Percentiles rank a stretch among this genome's conserved stretches.
Evolutionary conservation across 495 filamentous ascomycete species (phyloP).

Genomic region (Ramalina peruviana): DNA sequence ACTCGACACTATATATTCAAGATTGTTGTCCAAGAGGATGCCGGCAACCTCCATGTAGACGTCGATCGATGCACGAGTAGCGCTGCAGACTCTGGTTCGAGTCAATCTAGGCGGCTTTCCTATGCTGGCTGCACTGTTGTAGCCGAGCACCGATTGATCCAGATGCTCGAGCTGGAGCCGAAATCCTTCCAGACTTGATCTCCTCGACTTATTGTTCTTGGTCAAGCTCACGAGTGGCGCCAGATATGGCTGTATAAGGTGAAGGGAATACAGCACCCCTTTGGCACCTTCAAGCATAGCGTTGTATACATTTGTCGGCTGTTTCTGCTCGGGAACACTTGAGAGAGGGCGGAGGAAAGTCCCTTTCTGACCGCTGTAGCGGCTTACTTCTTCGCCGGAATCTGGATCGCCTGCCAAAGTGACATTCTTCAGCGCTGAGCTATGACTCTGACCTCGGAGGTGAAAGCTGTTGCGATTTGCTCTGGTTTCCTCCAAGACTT

Average conservation of each 20-base stretch:
- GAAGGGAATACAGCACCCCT: conserved; percentile 75
- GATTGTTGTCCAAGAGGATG: conserved; percentile 55
- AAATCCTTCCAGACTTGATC: conserved; percentile 61
- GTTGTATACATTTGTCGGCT: conserved; percentile 42
- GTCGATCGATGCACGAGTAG: conserved; percentile 55
- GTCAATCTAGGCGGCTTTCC: conserved; percentile 19
- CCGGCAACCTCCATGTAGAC: conserved; percentile 64
- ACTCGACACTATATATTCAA: conserved; percentile 56
- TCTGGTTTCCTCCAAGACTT: conserved; percentile 59
- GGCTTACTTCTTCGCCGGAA: conserved; percentile 43
- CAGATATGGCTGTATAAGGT: conserved; percentile 65
- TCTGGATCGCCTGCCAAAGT: conserved; percentile 30
- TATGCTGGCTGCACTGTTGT: conserved; percentile 25
- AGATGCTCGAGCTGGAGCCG: conserved; percentile 62
- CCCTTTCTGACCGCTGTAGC: conserved; percentile 33
- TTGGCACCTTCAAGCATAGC: conserved; percentile 67
- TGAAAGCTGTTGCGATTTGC: conserved; percentile 59
- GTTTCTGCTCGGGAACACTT: conserved; percentile 69
- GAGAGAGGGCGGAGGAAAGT: conserved; percentile 63
- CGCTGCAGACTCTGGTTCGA: conserved; percentile 51
- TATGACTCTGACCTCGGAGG: conserved; percentile 67
- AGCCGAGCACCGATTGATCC: conserved; percentile 55
- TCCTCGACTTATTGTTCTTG: conserved; percentile 48
- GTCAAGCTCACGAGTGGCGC: conserved; percentile 57
- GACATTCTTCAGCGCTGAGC: conserved; percentile 53